Evolutionary conservation across 345 rosid species (phyloP).

Genomic region (Pseudoturritis turrita): DNA sequence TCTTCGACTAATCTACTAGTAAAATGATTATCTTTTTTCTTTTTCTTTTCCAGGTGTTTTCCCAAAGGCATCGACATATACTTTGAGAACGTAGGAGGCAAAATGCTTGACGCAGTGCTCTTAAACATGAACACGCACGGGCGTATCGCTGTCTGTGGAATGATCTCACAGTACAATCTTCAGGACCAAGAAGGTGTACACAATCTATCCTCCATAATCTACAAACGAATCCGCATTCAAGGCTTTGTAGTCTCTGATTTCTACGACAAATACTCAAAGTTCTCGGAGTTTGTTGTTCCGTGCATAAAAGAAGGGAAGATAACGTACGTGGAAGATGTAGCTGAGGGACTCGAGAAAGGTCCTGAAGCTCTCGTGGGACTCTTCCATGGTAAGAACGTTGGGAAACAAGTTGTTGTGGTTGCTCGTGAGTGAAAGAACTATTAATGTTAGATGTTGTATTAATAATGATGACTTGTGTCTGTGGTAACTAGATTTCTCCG

Average conservation of each 20-base stretch:
- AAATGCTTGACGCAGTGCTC: conserved; percentile 54
- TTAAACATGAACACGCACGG: conserved; percentile 42
- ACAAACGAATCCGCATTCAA: conserved; percentile 35
- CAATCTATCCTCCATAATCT: conserved; percentile 24
- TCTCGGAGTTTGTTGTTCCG: conserved; percentile 38
- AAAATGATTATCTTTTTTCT: neutral
- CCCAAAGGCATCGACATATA: conserved; percentile 53
- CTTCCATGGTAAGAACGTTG: conserved; percentile 50
- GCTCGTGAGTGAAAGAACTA: conserved; percentile 18
- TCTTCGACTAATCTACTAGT: neutral
- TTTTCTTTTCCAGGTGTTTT: conserved; percentile 6
- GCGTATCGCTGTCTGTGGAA: conserved; percentile 43
- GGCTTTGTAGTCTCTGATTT: conserved; percentile 41
- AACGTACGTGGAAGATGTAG: conserved; percentile 53
- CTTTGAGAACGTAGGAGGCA: conserved; percentile 51
- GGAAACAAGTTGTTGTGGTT: conserved; percentile 47
- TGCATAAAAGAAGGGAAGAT: conserved; percentile 44
- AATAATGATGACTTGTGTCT: neutral
- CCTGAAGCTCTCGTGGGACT: conserved; percentile 53
- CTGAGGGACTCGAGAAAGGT: conserved; percentile 48
- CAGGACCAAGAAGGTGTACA: conserved; percentile 35
- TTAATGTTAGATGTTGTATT: neutral
- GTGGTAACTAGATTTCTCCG: neutral
- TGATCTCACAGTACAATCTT: conserved; percentile 58
- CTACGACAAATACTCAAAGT: conserved; percentile 37